Evolutionary conservation across 345 rosid species (phyloP), one percentile per base, ranked within the genome.

Genomic region (Triadica sebifera): DNA sequence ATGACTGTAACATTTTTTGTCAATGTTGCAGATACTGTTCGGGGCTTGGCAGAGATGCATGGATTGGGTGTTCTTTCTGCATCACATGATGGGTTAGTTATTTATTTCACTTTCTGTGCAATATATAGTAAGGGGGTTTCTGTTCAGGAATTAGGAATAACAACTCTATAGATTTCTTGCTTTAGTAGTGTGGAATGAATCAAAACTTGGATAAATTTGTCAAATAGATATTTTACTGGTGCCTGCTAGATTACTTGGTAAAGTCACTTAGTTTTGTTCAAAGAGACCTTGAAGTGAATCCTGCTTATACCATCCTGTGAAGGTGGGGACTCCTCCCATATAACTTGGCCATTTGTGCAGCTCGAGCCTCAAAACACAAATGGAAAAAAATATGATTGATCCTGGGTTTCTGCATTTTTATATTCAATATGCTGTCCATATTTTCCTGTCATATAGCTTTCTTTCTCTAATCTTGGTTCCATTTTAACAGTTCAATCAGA

Each of bases 71-170:
- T 96, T 83, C 88, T 96, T 83, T 93, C 99, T 68, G 97, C 97
- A 69, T 96, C 99, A 72, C 99, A 96, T 88, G 99, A 96, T 85
- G 97, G 98, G 99, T 96, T 74, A 85, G 94, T 76, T 67, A 38
- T 38, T 64, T 68, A 37, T 67, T 37, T 58, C 46, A 5, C 19
- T 77, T 77, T 75, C 60, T 43, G 29, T n/a, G 37, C 12, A 62
- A 12, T 45, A 34, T 62, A 22, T 45, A 1, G 16, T 16, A n/a
- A 38, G 34, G 53, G 22, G 58, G 49, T 53, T 59, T 47, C 52
- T 62, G 43, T 12, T 49, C 12, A 4, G 62, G 34, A 22, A 29
- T 39, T 59, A 34, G 41, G 29, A 5, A 5, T 67, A 6, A 47
- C 29, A 62, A 11, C 46, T 39, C 39, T 12, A 16, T 50, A 47